Evolutionary conservation across 768 basidiomycete genomes (phyloP).

Genomic region (Amanita phalloides): DNA sequence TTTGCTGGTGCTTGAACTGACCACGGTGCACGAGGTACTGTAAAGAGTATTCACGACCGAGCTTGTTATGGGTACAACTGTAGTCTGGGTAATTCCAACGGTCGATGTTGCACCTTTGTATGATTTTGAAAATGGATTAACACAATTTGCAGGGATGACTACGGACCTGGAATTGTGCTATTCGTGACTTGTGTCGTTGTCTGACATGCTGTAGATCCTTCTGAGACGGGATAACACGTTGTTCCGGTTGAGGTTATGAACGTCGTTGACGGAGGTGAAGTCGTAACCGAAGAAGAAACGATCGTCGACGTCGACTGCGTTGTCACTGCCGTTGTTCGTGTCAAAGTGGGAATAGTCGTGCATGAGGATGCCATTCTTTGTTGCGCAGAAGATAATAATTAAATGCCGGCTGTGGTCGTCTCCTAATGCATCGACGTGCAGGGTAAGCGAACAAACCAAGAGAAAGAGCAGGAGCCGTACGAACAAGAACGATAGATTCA

Average conservation of each 20-base stretch:
- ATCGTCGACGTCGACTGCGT: slow-evolving; percentile 13
- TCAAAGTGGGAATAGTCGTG: slow-evolving; percentile 12
- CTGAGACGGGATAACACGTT: slow-evolving; percentile 1
- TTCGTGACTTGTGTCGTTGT: slow-evolving; percentile 9
- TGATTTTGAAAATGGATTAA: neutral
- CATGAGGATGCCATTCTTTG: slow-evolving; percentile 10
- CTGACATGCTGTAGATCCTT: slow-evolving; percentile 8
- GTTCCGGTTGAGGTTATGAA: slow-evolving; percentile 11
- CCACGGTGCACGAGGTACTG: slow-evolving; percentile 13
- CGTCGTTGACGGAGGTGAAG: slow-evolving; percentile 9
- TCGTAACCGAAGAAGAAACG: slow-evolving; percentile 9
- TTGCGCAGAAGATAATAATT: neutral
- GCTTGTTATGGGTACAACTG: slow-evolving; percentile 13
- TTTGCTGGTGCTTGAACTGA: neutral
- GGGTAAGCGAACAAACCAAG: neutral
- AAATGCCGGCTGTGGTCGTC: neutral
- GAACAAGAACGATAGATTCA: too few relatives aligned
- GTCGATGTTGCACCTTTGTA: slow-evolving; percentile 11
- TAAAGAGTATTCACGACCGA: slow-evolving; percentile 12
- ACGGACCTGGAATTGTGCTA: slow-evolving; percentile 13
- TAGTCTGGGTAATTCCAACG: slow-evolving; percentile 11
- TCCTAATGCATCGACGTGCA: neutral
- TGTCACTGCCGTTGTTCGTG: slow-evolving; percentile 11
- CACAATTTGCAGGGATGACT: neutral
- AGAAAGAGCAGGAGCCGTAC: neutral